Evolutionary conservation across 352 stramenopile species (phyloP).

Genomic region (Saprolegnia parasitica): DNA sequence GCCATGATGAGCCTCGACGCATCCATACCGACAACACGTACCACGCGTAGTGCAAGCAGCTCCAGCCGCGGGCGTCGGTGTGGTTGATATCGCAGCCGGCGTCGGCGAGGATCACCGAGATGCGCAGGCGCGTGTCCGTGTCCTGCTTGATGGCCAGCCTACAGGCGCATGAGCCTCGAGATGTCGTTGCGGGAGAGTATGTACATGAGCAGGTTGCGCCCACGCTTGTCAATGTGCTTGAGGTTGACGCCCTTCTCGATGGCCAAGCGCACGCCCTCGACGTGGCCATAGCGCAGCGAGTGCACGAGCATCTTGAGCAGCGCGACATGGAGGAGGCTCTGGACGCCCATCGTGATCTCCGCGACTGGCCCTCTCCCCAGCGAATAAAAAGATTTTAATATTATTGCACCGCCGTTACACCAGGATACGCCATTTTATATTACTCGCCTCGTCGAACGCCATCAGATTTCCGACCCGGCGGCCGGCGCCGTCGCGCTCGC

Average conservation of each 20-base stretch:
- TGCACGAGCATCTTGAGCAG: slow-evolving; percentile 82
- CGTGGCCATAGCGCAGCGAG: slow-evolving; percentile 65
- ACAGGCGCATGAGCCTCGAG: background rate
- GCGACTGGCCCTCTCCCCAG: no score
- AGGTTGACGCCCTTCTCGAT: slow-evolving; percentile 78
- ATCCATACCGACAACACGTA: slow-evolving; percentile 33
- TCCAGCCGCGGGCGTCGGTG: slow-evolving; percentile 77
- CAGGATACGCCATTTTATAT: slow-evolving; percentile 8
- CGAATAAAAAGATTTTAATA: background rate
- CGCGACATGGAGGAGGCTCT: slow-evolving; percentile 62
- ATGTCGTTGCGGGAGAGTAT: background rate
- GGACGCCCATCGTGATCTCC: slow-evolving; percentile 9
- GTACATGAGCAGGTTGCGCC: slow-evolving; percentile 81
- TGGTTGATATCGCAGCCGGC: slow-evolving; percentile 84
- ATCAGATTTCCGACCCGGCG: background rate
- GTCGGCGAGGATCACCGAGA: slow-evolving; percentile 80
- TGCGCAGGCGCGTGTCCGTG: slow-evolving; percentile 68
- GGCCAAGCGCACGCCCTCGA: slow-evolving; percentile 76
- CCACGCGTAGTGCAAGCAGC: slow-evolving; percentile 82
- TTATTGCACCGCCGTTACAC: background rate
- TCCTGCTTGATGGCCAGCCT: slow-evolving; percentile 77
- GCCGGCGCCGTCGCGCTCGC: no score
- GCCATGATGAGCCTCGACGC: slow-evolving; percentile 2
- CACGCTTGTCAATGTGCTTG: slow-evolving; percentile 67
- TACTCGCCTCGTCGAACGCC: background rate